These are phyloP conservation scores for Knufia petricola DNA, from an alignment of 2,329 filamentous ascomycete genomes.

Conservation along the genomic window DNA sequence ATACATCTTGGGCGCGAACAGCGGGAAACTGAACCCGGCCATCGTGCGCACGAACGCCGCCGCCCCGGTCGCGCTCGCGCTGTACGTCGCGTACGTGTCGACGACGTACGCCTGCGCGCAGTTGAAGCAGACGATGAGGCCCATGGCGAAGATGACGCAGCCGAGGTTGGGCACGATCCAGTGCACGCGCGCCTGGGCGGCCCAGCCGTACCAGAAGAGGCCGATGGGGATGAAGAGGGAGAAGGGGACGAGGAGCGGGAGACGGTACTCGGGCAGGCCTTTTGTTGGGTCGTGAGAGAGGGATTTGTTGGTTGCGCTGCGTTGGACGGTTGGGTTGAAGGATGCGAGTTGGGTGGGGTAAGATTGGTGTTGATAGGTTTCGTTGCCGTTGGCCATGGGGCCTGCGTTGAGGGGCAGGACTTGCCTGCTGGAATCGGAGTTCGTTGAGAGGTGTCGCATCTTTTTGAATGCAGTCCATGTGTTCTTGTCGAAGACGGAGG, in stretches of 20 bases:
- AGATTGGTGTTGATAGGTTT: no score
- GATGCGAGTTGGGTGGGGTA: no score
- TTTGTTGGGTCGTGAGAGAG: conserved; percentile 2
- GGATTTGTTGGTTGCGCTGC: background rate
- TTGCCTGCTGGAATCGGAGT: background rate
- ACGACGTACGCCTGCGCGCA: conserved; percentile 34
- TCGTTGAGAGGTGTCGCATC: background rate
- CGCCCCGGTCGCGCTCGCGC: conserved; percentile 40
- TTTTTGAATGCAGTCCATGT: conserved; percentile 3
- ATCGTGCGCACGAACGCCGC: conserved; percentile 38
- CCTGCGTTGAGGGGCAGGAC: background rate
- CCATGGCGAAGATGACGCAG: conserved; percentile 39
- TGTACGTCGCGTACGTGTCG: conserved; percentile 36
- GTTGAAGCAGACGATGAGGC: conserved; percentile 35
- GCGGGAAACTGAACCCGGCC: conserved; percentile 41
- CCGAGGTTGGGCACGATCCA: conserved; percentile 48
- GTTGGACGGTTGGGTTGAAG: background rate
- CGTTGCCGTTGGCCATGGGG: no score
- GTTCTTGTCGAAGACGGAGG: background rate
- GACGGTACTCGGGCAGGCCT: conserved; percentile 47
- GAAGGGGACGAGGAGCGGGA: conserved; percentile 47
- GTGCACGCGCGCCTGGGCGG: conserved; percentile 38
- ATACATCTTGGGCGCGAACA: conserved; percentile 38
- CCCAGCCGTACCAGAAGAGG: conserved; percentile 50
- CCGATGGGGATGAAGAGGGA: conserved; percentile 43